Evolutionary conservation across 345 rosid genomes (phyloP), one percentile per base, ranked within the genome.

Genomic region (Lumnitzera littorea): DNA sequence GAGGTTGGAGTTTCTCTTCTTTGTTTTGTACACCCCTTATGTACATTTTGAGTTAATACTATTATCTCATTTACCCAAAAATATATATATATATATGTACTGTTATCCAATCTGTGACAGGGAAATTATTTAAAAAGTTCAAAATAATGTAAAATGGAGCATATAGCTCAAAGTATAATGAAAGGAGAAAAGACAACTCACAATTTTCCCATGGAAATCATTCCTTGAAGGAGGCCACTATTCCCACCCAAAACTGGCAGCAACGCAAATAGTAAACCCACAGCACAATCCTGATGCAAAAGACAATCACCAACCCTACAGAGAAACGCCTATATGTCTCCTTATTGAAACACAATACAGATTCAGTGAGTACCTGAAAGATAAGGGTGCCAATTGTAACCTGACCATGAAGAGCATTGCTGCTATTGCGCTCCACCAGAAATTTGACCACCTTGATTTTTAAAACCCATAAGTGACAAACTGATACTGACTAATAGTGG

Each of bases 231-330:
- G 53, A 80, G 62, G 58, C 99, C 98, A 64, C 96, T 88, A 71
- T 78, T 85, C 58, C 99, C 99, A 62, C 99, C 96, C 84, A 95
- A 75, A 72, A 91, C 92, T 50, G 98, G 99, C 57, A 95, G 95
- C 81, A 95, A 70, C 58, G 99, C 99, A 50, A 88, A 95, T 29
- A 91, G 67, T 74, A 94, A 84, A 65, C 97, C 99, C 64, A 94
- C 91, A 65, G 91, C 88, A 78, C 99, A 94, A 77, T 91, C 98
- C 96, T 91, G 78, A 72, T 74, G 78, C 48, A 62, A 55, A 48
- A 61, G 67, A 11, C 20, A 24, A 23, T 27, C 48, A 72, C 55
- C 23, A 51, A 74, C 57, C 47, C 49, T 74, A 61, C 43, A 64
- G 53, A 54, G 53, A 53, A 57, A 29, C 15, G 24, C 53, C 51